These are phyloP conservation scores for Funneliformis mosseae DNA, from an alignment of 192 early-diverging fungal genomes.

Conservation along the genomic window DNA sequence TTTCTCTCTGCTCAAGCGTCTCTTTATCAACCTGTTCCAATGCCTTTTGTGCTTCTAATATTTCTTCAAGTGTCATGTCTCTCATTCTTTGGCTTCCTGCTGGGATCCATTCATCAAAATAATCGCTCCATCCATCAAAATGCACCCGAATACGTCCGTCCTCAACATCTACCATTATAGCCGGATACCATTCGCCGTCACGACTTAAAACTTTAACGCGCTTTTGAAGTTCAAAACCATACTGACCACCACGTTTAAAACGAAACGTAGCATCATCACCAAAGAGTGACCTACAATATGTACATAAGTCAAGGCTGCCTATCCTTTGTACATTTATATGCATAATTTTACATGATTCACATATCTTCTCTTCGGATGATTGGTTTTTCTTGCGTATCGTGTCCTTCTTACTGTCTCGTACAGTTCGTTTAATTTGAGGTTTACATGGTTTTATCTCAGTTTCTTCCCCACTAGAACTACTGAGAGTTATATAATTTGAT, in stretches of 20 bases:
- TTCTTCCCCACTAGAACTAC: background rate
- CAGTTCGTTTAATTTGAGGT: background rate
- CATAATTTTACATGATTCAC: slow-evolving; percentile 29
- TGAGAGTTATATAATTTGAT: background rate
- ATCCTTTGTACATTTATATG: slow-evolving; percentile 30
- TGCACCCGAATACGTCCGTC: slow-evolving; percentile 50
- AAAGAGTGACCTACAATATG: slow-evolving; percentile 27
- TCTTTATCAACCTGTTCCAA: slow-evolving; percentile 34
- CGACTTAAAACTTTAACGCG: slow-evolving; percentile 47
- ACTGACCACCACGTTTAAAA: slow-evolving; percentile 30
- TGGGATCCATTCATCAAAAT: slow-evolving; percentile 60
- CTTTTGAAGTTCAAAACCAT: slow-evolving; percentile 46
- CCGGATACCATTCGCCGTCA: slow-evolving; percentile 52
- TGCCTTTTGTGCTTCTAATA: slow-evolving; percentile 19
- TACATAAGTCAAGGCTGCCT: slow-evolving; percentile 24
- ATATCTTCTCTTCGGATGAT: slow-evolving; percentile 16
- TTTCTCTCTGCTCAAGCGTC: background rate
- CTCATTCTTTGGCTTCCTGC: slow-evolving; percentile 51
- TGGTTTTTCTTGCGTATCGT: background rate
- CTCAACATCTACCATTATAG: slow-evolving; percentile 44
- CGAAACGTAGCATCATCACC: slow-evolving; percentile 12
- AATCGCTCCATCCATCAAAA: slow-evolving; percentile 54
- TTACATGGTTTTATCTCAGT: background rate
- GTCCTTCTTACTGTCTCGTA: background rate
- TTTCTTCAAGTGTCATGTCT: slow-evolving; percentile 36